These are phyloP conservation scores for Coemansia sp. DNA, from an alignment of 192 early-diverging fungal species.

Conservation along the genomic window DNA sequence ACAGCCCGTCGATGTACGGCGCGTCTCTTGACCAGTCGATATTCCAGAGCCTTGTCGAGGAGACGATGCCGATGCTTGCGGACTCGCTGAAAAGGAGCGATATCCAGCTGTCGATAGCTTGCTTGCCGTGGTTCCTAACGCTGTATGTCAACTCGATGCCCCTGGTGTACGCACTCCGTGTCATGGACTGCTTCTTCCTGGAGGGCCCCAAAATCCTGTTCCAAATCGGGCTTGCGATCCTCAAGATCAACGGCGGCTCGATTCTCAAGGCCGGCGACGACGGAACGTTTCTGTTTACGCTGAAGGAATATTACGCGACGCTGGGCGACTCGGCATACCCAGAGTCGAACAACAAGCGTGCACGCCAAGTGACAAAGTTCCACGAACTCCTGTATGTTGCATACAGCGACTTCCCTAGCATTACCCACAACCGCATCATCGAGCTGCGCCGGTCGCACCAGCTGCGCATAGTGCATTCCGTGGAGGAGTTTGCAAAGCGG, in stretches of 20 bases:
- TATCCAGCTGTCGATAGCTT: slow-evolving; percentile 94
- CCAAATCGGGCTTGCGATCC: slow-evolving; percentile 84
- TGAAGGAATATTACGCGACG: slow-evolving; percentile 84
- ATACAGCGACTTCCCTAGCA: slow-evolving; percentile 83
- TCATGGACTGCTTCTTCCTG: slow-evolving; percentile 97
- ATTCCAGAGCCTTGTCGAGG: slow-evolving; percentile 84
- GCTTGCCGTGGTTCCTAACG: slow-evolving; percentile 97
- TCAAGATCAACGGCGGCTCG: slow-evolving; percentile 89
- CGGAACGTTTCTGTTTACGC: slow-evolving; percentile 73
- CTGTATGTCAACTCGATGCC: slow-evolving; percentile 97
- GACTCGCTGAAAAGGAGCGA: slow-evolving; percentile 82
- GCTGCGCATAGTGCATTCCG: slow-evolving; percentile 87
- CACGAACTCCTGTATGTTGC: slow-evolving; percentile 89
- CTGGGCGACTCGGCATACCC: slow-evolving; percentile 76
- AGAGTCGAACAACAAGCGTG: slow-evolving; percentile 55
- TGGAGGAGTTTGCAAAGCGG: slow-evolving; percentile 91
- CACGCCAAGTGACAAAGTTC: slow-evolving; percentile 72
- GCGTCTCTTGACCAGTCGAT: slow-evolving; percentile 94
- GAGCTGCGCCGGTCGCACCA: slow-evolving; percentile 82
- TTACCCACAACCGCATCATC: slow-evolving; percentile 72
- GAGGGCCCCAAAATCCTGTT: slow-evolving; percentile 96
- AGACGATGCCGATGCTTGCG: slow-evolving; percentile 87
- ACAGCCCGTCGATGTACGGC: slow-evolving; percentile 97
- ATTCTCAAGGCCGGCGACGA: slow-evolving; percentile 68
- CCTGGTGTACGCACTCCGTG: slow-evolving; percentile 78